Base-by-base conservation (phyloP, 768 basidiomycete species). In the Lactarius sanguifluus region DNA sequence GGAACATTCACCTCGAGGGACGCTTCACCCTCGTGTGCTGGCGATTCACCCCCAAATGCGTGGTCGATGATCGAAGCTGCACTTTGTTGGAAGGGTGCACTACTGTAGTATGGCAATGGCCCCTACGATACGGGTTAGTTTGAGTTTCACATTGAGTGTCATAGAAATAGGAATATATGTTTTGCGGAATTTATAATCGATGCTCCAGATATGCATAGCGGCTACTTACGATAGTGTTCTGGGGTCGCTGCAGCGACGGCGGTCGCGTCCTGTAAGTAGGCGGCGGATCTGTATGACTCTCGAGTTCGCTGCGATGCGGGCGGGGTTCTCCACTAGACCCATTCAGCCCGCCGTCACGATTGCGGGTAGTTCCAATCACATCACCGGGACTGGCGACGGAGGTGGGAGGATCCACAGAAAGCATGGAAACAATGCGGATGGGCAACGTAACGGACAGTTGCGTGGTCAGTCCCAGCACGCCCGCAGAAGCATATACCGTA, bases 391-490 rank as follows among this genome's bases (percentile, higher is more conserved):
- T 25, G 55, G 75, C 70, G 43, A 70, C 73, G 50, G 74, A 78
- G 43, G 88, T 87, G 15, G 89, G 89, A 25, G 92, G 91, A 74
- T 96, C 92, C 69, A 97, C 80, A 15, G 94, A 95, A 34, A 94
- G 76, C 77, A 92, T 91, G 73, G 89, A 94, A 78, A 94, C 81
- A 71, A 96, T 85, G 20, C 83, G 81, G 69, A 94, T 78, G 0
- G 94, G 94, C 10, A 95, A 75, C 25, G 85, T 85, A 66, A 89
- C 89, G 62, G 83, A 81, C 36, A 93, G 79, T 62, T 91, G 87
- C 12, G 88, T 79, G 2, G 83, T 79, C 28, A 88, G 76, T 32
- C 69, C 69, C n/a, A 62, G 43, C 15, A 50, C 55, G 2, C 63
- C 61, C 18, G 83, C 75, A 12, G 88, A 88, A 8, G 84, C 81